phyloP scores from a whole-genome alignment of 305 asterid genomes.

The Ajuga reptans region DNA sequence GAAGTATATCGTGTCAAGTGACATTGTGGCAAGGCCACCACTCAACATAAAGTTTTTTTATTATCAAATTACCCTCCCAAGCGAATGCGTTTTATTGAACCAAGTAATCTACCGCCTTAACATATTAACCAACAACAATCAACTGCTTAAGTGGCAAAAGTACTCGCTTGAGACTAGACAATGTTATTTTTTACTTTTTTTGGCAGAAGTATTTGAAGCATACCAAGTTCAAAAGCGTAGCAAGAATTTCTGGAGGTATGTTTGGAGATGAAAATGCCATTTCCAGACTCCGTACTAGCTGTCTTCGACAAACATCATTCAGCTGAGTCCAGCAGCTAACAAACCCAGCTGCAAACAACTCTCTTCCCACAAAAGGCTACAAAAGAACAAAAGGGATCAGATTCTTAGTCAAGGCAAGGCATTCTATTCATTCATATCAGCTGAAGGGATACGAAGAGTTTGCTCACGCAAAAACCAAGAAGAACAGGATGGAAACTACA shows the following conservation, averaged over 20 bases:
- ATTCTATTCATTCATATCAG: slow-evolving; percentile 13
- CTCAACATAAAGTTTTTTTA: neutral
- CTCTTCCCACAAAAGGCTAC: slow-evolving; percentile 98
- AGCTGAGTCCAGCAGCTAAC: slow-evolving; percentile 99
- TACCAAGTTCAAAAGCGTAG: slow-evolving; percentile 97
- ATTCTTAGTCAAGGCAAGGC: slow-evolving; percentile 8
- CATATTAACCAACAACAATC: slow-evolving; percentile 8
- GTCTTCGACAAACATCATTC: slow-evolving; percentile 72
- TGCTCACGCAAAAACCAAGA: slow-evolving; percentile 4
- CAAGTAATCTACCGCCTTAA: neutral
- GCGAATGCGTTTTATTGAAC: neutral
- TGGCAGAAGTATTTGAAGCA: slow-evolving; percentile 7
- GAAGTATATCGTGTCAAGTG: neutral
- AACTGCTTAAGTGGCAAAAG: neutral
- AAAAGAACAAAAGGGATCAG: slow-evolving; percentile 23
- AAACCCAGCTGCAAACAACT: slow-evolving; percentile 97
- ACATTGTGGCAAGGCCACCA: slow-evolving; percentile 7
- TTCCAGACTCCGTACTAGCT: slow-evolving; percentile 85
- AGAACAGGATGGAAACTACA: slow-evolving; percentile 17
- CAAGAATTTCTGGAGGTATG: slow-evolving; percentile 96
- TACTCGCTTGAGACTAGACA: slow-evolving; percentile 5
- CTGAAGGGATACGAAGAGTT: neutral
- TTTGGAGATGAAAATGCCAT: slow-evolving; percentile 98
- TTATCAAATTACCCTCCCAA: neutral
- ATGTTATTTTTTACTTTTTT: neutral